A percentile compares a stretch with the other conserved stretches of the same genome.
phyloP scores from a whole-genome alignment of 495 filamentous ascomycete genomes.

The Aspergillus hancockii region DNA sequence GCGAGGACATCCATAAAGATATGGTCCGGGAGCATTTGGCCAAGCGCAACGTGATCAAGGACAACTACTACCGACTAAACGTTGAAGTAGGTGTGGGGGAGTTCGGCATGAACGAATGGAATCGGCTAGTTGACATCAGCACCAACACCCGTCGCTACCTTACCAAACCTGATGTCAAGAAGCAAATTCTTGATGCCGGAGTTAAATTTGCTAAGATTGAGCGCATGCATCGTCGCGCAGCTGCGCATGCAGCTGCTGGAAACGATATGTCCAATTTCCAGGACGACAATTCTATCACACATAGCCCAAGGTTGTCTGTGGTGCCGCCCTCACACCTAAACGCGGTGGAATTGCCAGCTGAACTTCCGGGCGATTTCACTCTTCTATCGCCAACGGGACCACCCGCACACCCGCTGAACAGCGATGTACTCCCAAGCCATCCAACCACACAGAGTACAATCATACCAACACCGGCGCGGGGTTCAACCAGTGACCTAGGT shows the following conservation, averaged over 20 bases:
- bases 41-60: conserved; percentile 75
- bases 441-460: conserved; percentile 35
- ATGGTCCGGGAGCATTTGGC: conserved; percentile 78
- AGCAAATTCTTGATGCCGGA: conserved; percentile 71
- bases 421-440: conserved; percentile 35
- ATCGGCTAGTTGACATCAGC: conserved; percentile 87
- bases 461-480: conserved; percentile 30
- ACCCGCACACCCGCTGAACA: conserved; percentile 25
- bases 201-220: conserved; percentile 85
- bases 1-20: conserved; percentile 83
- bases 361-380: conserved; percentile 42
- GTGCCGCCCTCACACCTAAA: conserved; percentile 46
- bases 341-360: conserved; percentile 67
- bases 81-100: conserved; percentile 97
- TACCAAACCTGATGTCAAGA: conserved; percentile 67
- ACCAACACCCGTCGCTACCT: conserved; percentile 87
- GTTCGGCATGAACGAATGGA: conserved; percentile 99
- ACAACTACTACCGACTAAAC: conserved; percentile 97
- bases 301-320: conserved; percentile 27
- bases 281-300: conserved; percentile 17
- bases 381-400: conserved; percentile 30
- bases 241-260: conserved; percentile 41
- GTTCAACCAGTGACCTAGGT: conserved; percentile 38
- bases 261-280: conserved; percentile 7
- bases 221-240: conserved; percentile 56